Evolutionary conservation across 2,329 filamentous ascomycete species (phyloP), one percentile per base, ranked within the genome.

Genomic region (Ophiostoma quercus): DNA sequence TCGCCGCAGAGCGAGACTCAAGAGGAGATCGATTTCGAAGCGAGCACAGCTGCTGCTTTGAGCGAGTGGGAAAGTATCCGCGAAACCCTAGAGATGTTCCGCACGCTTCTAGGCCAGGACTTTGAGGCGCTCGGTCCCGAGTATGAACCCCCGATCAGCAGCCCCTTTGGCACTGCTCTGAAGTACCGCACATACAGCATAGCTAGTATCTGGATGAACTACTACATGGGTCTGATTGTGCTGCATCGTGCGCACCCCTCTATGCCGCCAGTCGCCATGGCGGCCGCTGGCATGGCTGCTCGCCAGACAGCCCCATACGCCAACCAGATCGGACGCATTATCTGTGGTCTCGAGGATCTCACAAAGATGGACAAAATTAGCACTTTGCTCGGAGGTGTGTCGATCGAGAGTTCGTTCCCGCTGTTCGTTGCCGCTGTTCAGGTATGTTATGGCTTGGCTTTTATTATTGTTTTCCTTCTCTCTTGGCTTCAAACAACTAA

Each of bases 211-310:
- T 97, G 93, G 92, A 88, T 91, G 76, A 90, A 94, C 73, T 94
- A 92, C 77, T 91, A 96, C 78, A 92, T 94, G 83, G 89, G 90
- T 0, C 84, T 92, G 66, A 94, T 98, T 70, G 85, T 94, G 69
- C 84, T 95, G n/a, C 83, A 94, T 71, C 86, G 95, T 43, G 84
- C 89, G 0, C 94, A 97, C 74, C 95, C 95, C 0, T 87, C 86
- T 32, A 97, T 97, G 93, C 94, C 94, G 0, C 92, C 94, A 0
- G 89, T 94, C 9, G 91, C 93, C 47, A 93, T 96, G 87, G 87
- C 93, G 75, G 93, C 95, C 2, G 92, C 92, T 0, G 90, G 90
- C 8, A 84, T 96, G 73, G 88, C 91, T 11, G 92, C 92, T 0
- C 82, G 82, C 16, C 86, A 90, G 67, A 97, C 94, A 0, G 86